These are phyloP conservation scores for Candida gigantensis DNA, from an alignment of 1,139 yeast genomes.

Conservation along the genomic window DNA sequence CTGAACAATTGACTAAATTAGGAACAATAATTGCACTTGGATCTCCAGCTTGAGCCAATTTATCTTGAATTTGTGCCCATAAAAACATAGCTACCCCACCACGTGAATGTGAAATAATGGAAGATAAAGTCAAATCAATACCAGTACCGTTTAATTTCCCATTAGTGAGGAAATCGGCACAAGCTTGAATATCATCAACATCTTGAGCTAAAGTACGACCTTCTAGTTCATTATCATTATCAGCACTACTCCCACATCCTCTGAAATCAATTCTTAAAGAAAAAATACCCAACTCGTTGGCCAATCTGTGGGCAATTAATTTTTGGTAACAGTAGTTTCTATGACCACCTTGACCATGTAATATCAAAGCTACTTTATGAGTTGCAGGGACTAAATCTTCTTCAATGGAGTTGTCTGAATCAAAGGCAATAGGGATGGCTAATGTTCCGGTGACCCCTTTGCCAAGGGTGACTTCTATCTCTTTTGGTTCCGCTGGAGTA, in stretches of 20 bases:
- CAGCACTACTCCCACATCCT: constrained; percentile 79
- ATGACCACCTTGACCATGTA: constrained; percentile 87
- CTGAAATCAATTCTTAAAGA: constrained; percentile 81
- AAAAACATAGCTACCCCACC: constrained; percentile 77
- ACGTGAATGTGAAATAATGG: constrained; percentile 75
- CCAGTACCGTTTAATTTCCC: constrained; percentile 38
- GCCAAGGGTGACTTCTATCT: constrained; percentile 38
- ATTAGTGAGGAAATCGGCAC: constrained; percentile 46
- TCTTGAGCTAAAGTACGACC: constrained; percentile 70
- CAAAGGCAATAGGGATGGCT: constrained; percentile 39
- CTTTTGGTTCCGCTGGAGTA: constrained; percentile 25
- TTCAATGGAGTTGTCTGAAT: constrained; percentile 23
- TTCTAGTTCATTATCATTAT: constrained; percentile 35
- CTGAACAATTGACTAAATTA: constrained; percentile 68
- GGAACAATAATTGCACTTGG: constrained; percentile 50
- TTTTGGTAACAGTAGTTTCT: constrained; percentile 77
- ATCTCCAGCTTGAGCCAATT: constrained; percentile 26
- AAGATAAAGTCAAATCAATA: constrained; percentile 46
- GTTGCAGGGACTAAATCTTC: constrained; percentile 39
- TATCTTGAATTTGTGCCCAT: constrained; percentile 59
- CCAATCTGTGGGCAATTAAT: constrained; percentile 59
- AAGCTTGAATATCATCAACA: constrained; percentile 61
- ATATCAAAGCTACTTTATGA: constrained; percentile 39
- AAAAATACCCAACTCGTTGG: constrained; percentile 59
- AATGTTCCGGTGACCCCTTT: constrained; percentile 41